Evolutionary conservation across 1,139 yeast genomes (phyloP), one percentile per base, ranked within the genome.

Genomic region (Blastobotrys serpentis): DNA sequence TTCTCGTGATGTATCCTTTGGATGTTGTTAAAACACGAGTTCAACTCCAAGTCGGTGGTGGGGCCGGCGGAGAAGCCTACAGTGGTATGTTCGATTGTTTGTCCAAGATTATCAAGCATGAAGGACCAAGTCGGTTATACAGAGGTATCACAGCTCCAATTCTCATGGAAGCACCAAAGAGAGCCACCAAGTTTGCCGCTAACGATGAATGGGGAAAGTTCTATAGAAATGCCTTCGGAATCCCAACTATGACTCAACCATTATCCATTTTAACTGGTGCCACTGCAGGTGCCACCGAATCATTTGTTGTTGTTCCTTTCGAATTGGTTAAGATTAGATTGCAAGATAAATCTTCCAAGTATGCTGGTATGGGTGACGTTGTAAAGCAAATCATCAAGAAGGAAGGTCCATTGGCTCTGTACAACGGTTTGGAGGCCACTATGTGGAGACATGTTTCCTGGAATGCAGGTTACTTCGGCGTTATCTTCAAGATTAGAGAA

Each of bases 381-480:
- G 77, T 90, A 43, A 75, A 76, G 63, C 78, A 82, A 65, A 86
- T 89, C 53, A 70, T 90, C 53, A 77, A 76, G 59, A 71, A 75
- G 48, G 87, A 89, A 66, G 98, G 99, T 62, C 67, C 80, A 1
- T 70, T 87, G 52, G 94, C 96, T 1, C 72, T 92, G 66, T 92
- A 92, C 72, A 89, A 88, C 66, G 99, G 99, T 53, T 74, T 92
- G 59, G 99, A 92, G 73, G 90, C 97, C 19, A 92, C 98, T 16
- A 72, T 94, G 67, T 90, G 97, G 96, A 86, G 99, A 78, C 98
- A 92, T 68, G 79, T 87, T 55, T 74, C 82, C 56, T 92, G 99
- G 99, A 92, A 94, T 69, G 96, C 97, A 43, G 98, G 98, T 52
- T 92, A 94, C 74, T 92, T 92, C 66, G 98, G 99, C 55, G 81